Conservation (phyloP, 805 yeast species). For the Zygoascus ofunaensis region DNA sequence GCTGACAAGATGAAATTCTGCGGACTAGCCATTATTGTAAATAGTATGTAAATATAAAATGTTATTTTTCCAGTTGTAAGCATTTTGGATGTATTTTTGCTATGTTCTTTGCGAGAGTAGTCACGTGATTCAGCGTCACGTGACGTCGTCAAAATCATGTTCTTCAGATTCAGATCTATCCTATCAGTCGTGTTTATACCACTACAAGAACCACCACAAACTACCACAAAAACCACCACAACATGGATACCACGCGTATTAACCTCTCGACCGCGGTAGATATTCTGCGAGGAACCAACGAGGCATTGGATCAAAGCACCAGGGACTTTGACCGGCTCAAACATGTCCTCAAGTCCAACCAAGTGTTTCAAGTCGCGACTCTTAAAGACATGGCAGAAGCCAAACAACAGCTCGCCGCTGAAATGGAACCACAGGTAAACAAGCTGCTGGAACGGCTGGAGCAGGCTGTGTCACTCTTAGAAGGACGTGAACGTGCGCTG, state of each 20-base stretch:
- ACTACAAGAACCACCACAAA: too few relatives aligned
- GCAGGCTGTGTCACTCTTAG: conserved; percentile 18
- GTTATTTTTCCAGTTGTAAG: neutral
- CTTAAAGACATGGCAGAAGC: conserved; percentile 20
- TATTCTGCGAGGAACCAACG: conserved; percentile 5
- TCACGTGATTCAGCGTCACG: too few relatives aligned
- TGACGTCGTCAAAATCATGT: too few relatives aligned
- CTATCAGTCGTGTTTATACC: too few relatives aligned
- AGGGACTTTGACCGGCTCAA: conserved; percentile 19
- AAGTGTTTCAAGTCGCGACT: conserved; percentile 25
- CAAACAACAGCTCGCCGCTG: conserved; percentile 18
- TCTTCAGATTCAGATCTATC: too few relatives aligned
- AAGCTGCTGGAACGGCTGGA: conserved; percentile 19
- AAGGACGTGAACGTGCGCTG: conserved; percentile 20
- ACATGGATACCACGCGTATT: conserved; percentile 1
- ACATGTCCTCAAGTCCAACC: conserved; percentile 16
- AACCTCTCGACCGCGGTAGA: conserved; percentile 3
- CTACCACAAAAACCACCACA: too few relatives aligned
- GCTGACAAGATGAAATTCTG: conserved; percentile 29
- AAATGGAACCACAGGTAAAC: conserved; percentile 24
- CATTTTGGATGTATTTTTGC: too few relatives aligned
- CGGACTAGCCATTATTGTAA: too few relatives aligned
- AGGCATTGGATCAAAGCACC: conserved; percentile 7
- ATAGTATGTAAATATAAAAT: neutral
- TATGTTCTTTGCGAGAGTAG: too few relatives aligned